Conservation (phyloP, 2,329 filamentous ascomycete genomes). For the Penicillium sp. region DNA sequence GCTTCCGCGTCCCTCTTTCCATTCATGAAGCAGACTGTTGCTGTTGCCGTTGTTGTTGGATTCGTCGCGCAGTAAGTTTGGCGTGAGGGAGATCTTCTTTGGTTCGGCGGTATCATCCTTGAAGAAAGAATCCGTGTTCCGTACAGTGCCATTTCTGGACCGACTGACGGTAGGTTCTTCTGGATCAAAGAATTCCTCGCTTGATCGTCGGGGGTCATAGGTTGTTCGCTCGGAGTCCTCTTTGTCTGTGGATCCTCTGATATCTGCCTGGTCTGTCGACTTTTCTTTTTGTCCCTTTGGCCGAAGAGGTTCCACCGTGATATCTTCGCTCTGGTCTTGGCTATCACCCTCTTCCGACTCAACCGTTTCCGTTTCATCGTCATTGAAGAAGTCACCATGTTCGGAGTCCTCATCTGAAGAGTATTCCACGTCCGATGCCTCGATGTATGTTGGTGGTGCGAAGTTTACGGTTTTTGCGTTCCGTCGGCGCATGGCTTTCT, state of each 20-base stretch:
- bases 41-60: constrained; percentile 30
- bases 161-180: constrained; percentile 46
- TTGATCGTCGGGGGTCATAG: constrained; percentile 51
- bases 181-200: constrained; percentile 66
- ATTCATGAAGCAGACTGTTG: constrained; percentile 28
- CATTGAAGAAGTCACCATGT: constrained; percentile 47
- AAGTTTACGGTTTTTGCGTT: constrained; percentile 88
- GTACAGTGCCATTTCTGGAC: constrained; percentile 80
- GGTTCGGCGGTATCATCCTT: constrained; percentile 94
- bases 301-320: constrained; percentile 47
- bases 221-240: constrained; percentile 30
- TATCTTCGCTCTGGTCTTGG: constrained; percentile 38
- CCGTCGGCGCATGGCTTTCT: constrained; percentile 76
- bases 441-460: constrained; percentile 79
- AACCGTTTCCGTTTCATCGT: constrained; percentile 53
- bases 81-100: constrained; percentile 95
- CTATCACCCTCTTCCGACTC: constrained; percentile 35
- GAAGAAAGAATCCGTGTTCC: constrained; percentile 96
- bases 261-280: constrained; percentile 26
- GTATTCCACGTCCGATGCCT: constrained; percentile 84
- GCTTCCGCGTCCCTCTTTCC: constrained; percentile 60
- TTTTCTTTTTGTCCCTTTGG: constrained; percentile 43
- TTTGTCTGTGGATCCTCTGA: constrained; percentile 17
- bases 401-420: constrained; percentile 73
- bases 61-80: constrained; percentile 86